Conservation (phyloP, 805 yeast species). For the Lachancea sp. region DNA sequence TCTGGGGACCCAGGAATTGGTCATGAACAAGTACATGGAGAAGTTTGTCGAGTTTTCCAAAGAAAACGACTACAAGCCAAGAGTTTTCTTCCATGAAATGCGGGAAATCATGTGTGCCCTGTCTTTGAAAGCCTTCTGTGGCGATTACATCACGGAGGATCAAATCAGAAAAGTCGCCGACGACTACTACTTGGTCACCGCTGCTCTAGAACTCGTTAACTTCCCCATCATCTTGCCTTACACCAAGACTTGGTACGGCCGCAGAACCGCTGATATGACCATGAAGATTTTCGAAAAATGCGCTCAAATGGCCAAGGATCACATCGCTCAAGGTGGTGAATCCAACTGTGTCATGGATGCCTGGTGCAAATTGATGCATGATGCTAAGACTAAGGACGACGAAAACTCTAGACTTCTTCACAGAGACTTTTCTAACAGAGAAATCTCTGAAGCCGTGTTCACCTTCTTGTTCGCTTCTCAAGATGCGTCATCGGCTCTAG, state of each 20-base stretch:
- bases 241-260: slow-evolving; percentile 98
- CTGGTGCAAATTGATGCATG: slow-evolving; percentile 84
- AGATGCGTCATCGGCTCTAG: slow-evolving; percentile 94
- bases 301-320: slow-evolving; percentile 80
- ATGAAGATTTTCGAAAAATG: slow-evolving; percentile 87
- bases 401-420: slow-evolving; percentile 53
- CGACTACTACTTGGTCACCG: slow-evolving; percentile 85
- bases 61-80: slow-evolving; percentile 48
- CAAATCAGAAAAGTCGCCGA: slow-evolving; percentile 87
- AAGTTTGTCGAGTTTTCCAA: slow-evolving; percentile 52
- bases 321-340: slow-evolving; percentile 67
- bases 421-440: slow-evolving; percentile 82
- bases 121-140: slow-evolving; percentile 90
- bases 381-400: slow-evolving; percentile 45
- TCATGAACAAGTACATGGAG: slow-evolving; percentile 77
- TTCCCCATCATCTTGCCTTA: slow-evolving; percentile 94
- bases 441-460: slow-evolving; percentile 93
- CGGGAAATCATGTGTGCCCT: slow-evolving; percentile 95
- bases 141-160: slow-evolving; percentile 86
- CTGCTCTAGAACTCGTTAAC: slow-evolving; percentile 94
- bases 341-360: slow-evolving; percentile 92
- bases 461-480: slow-evolving; percentile 96
- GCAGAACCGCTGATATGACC: slow-evolving; percentile 84
- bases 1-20: slow-evolving; percentile 74
- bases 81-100: slow-evolving; percentile 82